Conservation (phyloP, 352 stramenopile species). For the Phytophthora lateralis region DNA sequence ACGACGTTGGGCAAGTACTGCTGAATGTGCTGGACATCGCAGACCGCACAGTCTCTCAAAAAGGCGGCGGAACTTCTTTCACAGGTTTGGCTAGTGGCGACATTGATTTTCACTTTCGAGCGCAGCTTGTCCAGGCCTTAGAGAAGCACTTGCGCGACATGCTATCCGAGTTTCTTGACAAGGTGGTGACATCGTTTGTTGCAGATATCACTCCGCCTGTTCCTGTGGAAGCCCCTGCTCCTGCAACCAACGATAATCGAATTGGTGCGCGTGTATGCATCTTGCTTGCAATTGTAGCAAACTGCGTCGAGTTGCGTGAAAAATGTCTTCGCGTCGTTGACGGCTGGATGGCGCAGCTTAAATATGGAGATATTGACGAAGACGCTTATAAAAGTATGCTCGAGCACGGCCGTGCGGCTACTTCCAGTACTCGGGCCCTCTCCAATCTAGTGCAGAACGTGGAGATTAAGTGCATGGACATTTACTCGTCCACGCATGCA, state of each 20-base stretch:
- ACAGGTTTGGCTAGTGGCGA: conserved; percentile 4
- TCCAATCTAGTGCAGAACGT: conserved; percentile 48
- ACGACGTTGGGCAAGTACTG: conserved; percentile 48
- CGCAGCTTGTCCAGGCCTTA: conserved; percentile 43
- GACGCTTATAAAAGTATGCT: conserved; percentile 18
- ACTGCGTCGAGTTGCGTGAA: conserved; percentile 74
- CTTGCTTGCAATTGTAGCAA: conserved; percentile 71
- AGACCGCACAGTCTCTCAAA: conserved; percentile 18
- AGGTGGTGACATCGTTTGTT: conserved; percentile 52
- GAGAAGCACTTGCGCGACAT: conserved; percentile 53
- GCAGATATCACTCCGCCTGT: conserved; percentile 41
- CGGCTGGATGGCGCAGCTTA: conserved; percentile 52
- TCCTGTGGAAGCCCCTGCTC: conserved; percentile 36
- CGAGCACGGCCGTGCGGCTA: conserved; percentile 29
- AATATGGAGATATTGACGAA: conserved; percentile 27
- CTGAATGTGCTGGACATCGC: conserved; percentile 49
- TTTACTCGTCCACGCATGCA: conserved; percentile 62
- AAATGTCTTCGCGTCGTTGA: conserved; percentile 51
- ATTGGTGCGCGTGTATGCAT: conserved; percentile 54
- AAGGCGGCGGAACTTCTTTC: background rate
- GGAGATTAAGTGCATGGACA: conserved; percentile 62
- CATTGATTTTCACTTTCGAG: conserved; percentile 29
- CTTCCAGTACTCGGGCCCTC: conserved; percentile 33
- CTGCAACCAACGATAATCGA: conserved; percentile 25
- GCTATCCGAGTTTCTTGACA: conserved; percentile 56